A percentile compares a stretch with the other conserved stretches of the same genome.
These are phyloP conservation scores for Eutypa lata DNA, from an alignment of 2,329 filamentous ascomycete species.

Conservation along the genomic window DNA sequence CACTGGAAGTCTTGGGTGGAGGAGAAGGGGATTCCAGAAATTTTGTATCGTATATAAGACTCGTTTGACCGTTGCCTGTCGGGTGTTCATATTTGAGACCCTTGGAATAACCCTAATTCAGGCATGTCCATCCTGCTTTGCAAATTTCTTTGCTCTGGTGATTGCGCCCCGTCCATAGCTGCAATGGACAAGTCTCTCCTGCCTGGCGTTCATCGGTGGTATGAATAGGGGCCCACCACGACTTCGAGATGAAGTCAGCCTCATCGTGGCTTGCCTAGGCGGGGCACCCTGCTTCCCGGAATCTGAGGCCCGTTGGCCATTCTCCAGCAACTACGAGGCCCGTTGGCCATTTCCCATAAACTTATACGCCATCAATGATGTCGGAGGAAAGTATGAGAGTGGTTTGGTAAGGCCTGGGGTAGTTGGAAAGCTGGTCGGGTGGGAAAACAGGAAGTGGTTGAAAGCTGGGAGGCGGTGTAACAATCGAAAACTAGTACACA, in stretches of 20 bases:
- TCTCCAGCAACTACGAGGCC: too few relatives aligned
- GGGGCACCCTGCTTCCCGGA: too few relatives aligned
- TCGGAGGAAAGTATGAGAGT: too few relatives aligned
- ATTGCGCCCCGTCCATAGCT: conserved; percentile 39
- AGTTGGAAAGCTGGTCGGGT: too few relatives aligned
- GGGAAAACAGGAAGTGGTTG: too few relatives aligned
- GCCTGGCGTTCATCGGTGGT: conserved; percentile 27
- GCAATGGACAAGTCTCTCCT: conserved; percentile 19
- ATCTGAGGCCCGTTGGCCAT: too few relatives aligned
- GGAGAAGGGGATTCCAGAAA: conserved; percentile 62
- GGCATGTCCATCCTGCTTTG: conserved; percentile 27
- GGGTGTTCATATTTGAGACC: conserved; percentile 44
- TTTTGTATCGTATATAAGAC: conserved; percentile 48
- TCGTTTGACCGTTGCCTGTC: conserved; percentile 17
- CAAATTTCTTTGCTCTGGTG: conserved; percentile 35
- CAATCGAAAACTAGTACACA: too few relatives aligned
- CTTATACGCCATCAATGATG: too few relatives aligned
- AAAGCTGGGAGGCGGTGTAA: too few relatives aligned
- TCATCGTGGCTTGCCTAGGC: too few relatives aligned
- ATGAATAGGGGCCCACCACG: conserved; percentile 55
- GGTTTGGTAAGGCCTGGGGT: too few relatives aligned
- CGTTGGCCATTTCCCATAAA: too few relatives aligned
- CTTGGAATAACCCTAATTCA: conserved; percentile 35
- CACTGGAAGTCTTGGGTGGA: conserved; percentile 39
- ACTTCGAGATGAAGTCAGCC: conserved; percentile 44